Evolutionary conservation across 169 alveolate species (phyloP), one percentile per base, ranked within the genome.

Genomic region (Cryptosporidium ubiquitum): DNA sequence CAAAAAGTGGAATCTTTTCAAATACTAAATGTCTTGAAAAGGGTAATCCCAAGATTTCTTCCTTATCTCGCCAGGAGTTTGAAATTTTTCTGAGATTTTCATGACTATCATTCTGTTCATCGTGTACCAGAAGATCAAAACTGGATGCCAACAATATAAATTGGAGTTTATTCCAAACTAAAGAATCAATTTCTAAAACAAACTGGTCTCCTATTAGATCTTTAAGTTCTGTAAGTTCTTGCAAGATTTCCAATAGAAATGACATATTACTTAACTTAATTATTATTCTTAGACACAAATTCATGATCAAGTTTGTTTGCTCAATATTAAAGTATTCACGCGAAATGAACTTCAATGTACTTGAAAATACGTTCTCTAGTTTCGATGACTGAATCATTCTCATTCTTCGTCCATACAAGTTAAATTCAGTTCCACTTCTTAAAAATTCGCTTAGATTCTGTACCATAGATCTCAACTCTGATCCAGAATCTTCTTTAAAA

Each of bases 1-100:
- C 89, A 79, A 44, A 79, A 16, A 79, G 68, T n/a, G 89, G 89
- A 1, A 79, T 61, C 4, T 31, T 16, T 7, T 39, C 68, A 16
- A 61, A 42, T 26, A 60, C 16, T 40, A 79, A 37, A 26, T 61
- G 66, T 79, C n/a, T 64, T 10, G 6, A 64, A 31, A 79, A 42
- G 5, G 79, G 75, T 20, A 60, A 2, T 60, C 74, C 66, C n/a
- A 60, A 26, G 0, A 29, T 31, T 1, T 69, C 64, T 10, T 29
- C 42, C 0, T 10, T 33, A 9, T 66, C 51, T 33, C 18, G 20
- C 29, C 66, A 55, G 4, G 66, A 20, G 37, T 55, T 55, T n/a
- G 66, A 55, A 10, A 55, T 10, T 4, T 35, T 55, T 35, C 20
- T 55, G 37, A 55, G 66, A 55, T 10, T 55, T 26, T 23, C 35